Evolutionary conservation across 2,329 filamentous ascomycete genomes (phyloP), one percentile per base, ranked within the genome.

Genomic region (Pyricularia sp.): DNA sequence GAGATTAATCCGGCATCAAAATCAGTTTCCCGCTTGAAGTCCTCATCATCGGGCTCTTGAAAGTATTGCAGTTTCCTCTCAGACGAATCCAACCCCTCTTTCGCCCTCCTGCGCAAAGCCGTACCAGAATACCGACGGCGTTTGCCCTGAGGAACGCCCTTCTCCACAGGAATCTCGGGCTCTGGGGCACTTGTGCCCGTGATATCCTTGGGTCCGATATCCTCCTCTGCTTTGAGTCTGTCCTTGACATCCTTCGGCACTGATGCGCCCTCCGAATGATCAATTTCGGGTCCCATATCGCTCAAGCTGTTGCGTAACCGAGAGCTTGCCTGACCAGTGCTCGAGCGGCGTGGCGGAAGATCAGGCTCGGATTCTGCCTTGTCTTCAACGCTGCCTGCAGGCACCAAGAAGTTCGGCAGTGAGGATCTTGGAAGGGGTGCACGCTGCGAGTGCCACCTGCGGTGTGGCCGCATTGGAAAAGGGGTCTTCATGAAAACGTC

Each of bases 401-500:
- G 59, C 11, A 11, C 59, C 58, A 28, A 64, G 33, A 42, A 68
- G 28, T 68, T 68, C 12, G 66, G 55, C 55, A 68, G 42, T 11
- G 67, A 65, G 9, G 69, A 64, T 2, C 68, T 70, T 17, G 69
- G 59, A 14, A 71, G 65, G 7, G 68, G 23, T 68, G 64, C 58
- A 66, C n/a, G 67, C 23, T 68, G 68, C 11, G 55, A 58, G 65
- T 23, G 67, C 36, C 64, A 67, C 50, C 25, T 67, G 59, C 63
- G 65, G 64, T 66, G 69, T 36, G 3, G 33, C 65, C 31, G 64
- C 31, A 50, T 26, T 59, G n/a, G 67, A 70, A 97, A 91, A 0
- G 91, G 89, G 68, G 93, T 91, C 70, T 93, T 92, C 63, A 93
- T 83, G 75, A 97, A 97, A 0, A 94, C 94, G 76, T 97, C 94